Conservation (phyloP, 306 rosid species). For the Rubus idaeus region DNA sequence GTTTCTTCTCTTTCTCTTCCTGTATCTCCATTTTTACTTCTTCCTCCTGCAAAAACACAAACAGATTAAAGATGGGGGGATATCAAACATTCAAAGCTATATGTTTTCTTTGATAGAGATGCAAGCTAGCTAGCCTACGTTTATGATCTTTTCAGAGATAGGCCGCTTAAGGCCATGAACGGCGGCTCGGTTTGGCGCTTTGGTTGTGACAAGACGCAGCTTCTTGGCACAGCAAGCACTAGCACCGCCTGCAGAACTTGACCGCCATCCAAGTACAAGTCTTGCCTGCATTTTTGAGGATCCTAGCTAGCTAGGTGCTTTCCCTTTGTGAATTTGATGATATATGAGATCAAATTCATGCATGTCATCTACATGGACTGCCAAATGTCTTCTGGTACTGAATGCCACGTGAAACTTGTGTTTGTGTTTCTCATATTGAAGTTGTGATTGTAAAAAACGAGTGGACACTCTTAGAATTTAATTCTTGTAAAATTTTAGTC, state of each 20-base stretch:
- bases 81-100: not conserved
- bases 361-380: not conserved
- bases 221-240: not conserved
- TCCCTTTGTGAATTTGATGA: not conserved
- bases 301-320: not conserved
- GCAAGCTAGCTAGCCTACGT: constrained; percentile 15
- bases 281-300: constrained; percentile 14
- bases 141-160: not conserved
- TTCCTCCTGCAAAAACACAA: constrained; percentile 31
- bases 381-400: not conserved
- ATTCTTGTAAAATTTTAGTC: too few species aligned
- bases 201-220: constrained; percentile 19
- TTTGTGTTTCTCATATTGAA: not conserved
- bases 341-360: not conserved
- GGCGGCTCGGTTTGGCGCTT: constrained; percentile 28
- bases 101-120: not conserved
- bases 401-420: not conserved
- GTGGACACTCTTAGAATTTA: too few species aligned
- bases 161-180: constrained; percentile 34
- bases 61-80: not conserved
- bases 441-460: too few species aligned
- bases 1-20: constrained; percentile 36
- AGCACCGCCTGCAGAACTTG: not conserved
- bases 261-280: constrained; percentile 4
- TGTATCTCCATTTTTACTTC: constrained; percentile 35